A percentile compares a stretch with the other conserved stretches of the same genome.
phyloP scores from a whole-genome alignment of 2,329 filamentous ascomycete species.

The Phyllosticta paracitricarpa region DNA sequence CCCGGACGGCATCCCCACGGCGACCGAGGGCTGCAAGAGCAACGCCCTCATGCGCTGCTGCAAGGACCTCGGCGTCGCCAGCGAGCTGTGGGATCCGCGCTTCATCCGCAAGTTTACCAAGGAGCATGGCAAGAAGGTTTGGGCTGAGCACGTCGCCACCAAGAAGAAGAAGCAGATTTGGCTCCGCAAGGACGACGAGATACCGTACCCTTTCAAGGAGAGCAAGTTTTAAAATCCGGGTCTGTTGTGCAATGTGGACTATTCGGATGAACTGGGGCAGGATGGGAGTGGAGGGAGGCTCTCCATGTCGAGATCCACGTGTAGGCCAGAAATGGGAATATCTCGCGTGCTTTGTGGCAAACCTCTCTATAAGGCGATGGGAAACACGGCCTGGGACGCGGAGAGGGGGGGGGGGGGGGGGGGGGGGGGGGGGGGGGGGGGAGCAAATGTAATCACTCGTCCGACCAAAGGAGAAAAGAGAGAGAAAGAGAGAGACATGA shows the following conservation, averaged over 20 bases:
- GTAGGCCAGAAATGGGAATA: too few species aligned
- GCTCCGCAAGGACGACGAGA: slow-evolving; percentile 70
- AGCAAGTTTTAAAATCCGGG: slow-evolving; percentile 1
- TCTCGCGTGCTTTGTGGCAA: too few species aligned
- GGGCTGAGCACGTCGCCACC: slow-evolving; percentile 76
- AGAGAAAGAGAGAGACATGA: too few species aligned
- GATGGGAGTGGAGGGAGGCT: neutral
- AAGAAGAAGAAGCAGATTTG: slow-evolving; percentile 89
- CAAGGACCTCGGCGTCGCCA: slow-evolving; percentile 91
- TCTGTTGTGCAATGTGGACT: neutral
- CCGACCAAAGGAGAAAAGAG: too few species aligned
- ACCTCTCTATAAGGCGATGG: too few species aligned
- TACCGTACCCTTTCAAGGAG: slow-evolving; percentile 52
- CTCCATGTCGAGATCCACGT: too few species aligned
- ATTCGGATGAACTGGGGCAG: neutral
- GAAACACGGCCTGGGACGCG: too few species aligned
- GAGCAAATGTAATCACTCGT: too few species aligned
- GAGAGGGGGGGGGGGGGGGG: too few species aligned
- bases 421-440: too few species aligned
- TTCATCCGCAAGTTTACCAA: slow-evolving; percentile 79
- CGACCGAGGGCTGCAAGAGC: slow-evolving; percentile 93
- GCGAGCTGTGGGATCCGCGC: slow-evolving; percentile 90
- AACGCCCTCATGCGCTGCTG: slow-evolving; percentile 97
- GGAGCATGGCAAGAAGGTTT: slow-evolving; percentile 64
- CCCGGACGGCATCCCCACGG: slow-evolving; percentile 81